These are phyloP conservation scores for Chlamydomonas eustigma DNA, from an alignment of 139 green algal genomes.

Conservation along the genomic window DNA sequence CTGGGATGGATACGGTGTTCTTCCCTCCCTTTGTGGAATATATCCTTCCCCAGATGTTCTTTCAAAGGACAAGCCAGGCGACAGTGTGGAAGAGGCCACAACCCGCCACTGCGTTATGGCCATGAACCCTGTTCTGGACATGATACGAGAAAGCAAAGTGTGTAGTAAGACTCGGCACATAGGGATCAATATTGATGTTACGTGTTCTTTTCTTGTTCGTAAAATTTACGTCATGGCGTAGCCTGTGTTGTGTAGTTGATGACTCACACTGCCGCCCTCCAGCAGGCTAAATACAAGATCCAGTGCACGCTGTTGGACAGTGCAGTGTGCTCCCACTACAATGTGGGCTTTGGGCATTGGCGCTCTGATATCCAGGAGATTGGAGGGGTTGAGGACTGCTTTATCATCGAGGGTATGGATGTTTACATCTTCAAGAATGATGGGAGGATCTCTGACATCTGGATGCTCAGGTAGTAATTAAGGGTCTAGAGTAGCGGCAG, in stretches of 20 bases:
- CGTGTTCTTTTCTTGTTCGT: no score
- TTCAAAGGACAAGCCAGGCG: background rate
- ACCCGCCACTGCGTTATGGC: background rate
- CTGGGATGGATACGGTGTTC: constrained; percentile 6
- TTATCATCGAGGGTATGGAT: constrained; percentile 5
- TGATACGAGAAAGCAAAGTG: background rate
- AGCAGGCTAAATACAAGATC: background rate
- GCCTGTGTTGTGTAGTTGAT: background rate
- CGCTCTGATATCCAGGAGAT: background rate
- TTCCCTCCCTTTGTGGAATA: background rate
- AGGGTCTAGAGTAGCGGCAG: no score
- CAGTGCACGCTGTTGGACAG: background rate
- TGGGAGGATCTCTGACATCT: background rate
- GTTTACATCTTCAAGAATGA: background rate
- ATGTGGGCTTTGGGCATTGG: constrained; percentile 9
- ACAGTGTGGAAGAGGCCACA: no score
- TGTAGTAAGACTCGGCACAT: no score
- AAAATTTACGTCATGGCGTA: background rate
- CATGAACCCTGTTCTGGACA: background rate
- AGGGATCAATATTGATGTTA: no score
- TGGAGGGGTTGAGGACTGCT: background rate
- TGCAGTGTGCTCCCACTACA: constrained; percentile 1
- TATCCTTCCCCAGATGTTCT: background rate
- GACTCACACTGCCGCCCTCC: background rate
- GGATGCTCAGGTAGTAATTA: constrained; percentile 5